phyloP scores from a whole-genome alignment of 2,329 filamentous ascomycete genomes.

The Colletotrichum cordylinicola region DNA sequence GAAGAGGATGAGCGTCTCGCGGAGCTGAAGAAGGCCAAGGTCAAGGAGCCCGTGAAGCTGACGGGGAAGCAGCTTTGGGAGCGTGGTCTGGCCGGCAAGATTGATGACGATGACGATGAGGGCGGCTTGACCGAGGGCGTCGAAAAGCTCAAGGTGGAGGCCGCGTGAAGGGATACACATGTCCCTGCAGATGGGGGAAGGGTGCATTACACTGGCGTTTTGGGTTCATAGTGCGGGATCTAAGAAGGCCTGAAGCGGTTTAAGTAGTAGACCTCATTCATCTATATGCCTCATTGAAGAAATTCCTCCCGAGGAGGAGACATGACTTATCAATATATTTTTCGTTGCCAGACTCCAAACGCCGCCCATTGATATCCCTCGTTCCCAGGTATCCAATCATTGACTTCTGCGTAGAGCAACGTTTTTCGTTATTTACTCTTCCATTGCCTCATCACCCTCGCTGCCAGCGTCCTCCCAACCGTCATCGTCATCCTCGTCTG shows the following conservation, averaged over 20 bases:
- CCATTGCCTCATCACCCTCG: constrained; percentile 57
- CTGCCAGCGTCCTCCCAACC: constrained; percentile 51
- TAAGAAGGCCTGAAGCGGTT: neutral
- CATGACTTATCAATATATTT: neutral
- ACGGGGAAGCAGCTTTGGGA: constrained; percentile 83
- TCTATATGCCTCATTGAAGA: neutral
- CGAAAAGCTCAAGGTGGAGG: constrained; percentile 75
- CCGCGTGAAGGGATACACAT: constrained; percentile 27
- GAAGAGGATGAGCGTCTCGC: constrained; percentile 81
- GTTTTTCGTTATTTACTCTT: constrained; percentile 35
- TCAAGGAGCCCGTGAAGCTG: constrained; percentile 76
- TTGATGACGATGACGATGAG: constrained; percentile 69
- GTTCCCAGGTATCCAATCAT: neutral
- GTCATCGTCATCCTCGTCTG: constrained; percentile 60
- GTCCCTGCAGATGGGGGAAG: neutral
- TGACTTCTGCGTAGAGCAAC: neutral
- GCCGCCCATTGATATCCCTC: neutral
- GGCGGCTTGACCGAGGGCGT: constrained; percentile 67
- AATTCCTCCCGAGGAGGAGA: neutral
- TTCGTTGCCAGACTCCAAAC: constrained; percentile 5
- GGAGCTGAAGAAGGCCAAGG: constrained; percentile 79
- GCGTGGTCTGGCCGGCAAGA: constrained; percentile 71
- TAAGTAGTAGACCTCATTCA: neutral
- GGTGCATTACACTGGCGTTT: constrained; percentile 9
- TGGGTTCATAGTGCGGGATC: neutral